These are phyloP conservation scores for Phytophthora lateralis DNA, from an alignment of 352 stramenopile species.

Conservation along the genomic window DNA sequence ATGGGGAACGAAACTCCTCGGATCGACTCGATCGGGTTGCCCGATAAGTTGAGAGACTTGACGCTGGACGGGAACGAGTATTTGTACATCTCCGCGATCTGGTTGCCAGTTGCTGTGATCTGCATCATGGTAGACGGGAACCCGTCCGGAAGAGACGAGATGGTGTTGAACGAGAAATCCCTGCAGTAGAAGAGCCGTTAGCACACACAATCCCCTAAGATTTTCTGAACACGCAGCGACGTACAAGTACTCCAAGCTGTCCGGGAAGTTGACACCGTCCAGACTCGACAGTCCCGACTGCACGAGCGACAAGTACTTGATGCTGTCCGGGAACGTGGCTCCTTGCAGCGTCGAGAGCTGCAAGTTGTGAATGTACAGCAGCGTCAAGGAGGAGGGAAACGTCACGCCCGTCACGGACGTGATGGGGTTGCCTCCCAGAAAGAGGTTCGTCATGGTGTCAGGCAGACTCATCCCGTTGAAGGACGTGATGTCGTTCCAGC, in stretches of 20 bases:
- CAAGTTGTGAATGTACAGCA: slow-evolving; percentile 78
- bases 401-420: slow-evolving; percentile 52
- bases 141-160: slow-evolving; percentile 37
- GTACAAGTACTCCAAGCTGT: slow-evolving; percentile 59
- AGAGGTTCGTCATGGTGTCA: slow-evolving; percentile 53
- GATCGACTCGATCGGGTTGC: slow-evolving; percentile 63
- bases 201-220: background rate
- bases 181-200: slow-evolving; percentile 24
- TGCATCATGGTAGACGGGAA: slow-evolving; percentile 41
- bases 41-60: slow-evolving; percentile 58
- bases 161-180: slow-evolving; percentile 53
- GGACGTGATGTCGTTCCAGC: slow-evolving; percentile 64
- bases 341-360: slow-evolving; percentile 47
- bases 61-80: slow-evolving; percentile 57
- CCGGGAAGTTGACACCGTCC: slow-evolving; percentile 48
- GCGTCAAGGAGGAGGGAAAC: slow-evolving; percentile 54
- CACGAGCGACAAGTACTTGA: slow-evolving; percentile 55
- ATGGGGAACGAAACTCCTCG: slow-evolving; percentile 61
- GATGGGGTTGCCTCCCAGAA: slow-evolving; percentile 70
- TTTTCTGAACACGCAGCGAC: slow-evolving; percentile 6
- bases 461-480: slow-evolving; percentile 71
- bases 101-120: slow-evolving; percentile 51
- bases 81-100: slow-evolving; percentile 53
- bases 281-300: slow-evolving; percentile 48
- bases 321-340: slow-evolving; percentile 46